Evolutionary conservation across 176 grass and related monocot genomes (phyloP).

Genomic region (Raddia distichophylla): DNA sequence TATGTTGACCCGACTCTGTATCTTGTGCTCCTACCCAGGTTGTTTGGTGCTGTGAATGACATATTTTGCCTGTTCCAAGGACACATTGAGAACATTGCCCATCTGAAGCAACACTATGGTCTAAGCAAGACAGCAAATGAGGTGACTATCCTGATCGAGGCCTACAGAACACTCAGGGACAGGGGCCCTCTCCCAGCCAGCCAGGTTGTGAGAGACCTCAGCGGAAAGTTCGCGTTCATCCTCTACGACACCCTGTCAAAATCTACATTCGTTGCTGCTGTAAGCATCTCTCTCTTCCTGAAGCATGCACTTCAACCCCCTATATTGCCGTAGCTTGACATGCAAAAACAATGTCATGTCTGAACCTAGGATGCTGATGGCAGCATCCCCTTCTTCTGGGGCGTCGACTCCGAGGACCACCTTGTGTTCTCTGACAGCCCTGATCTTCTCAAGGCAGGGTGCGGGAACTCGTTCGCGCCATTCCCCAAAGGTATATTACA

Average conservation of each 20-base stretch:
- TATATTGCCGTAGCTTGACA: not conserved
- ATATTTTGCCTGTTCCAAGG: slow-evolving; percentile 94
- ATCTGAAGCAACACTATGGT: slow-evolving; percentile 91
- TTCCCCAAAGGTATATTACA: slow-evolving; percentile 66
- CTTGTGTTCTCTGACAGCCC: slow-evolving; percentile 67
- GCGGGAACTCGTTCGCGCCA: slow-evolving; percentile 76
- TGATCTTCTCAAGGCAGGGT: slow-evolving; percentile 65
- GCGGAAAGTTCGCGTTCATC: slow-evolving; percentile 77
- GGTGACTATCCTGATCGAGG: slow-evolving; percentile 84
- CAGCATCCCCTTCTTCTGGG: slow-evolving; percentile 83
- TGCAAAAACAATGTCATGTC: not conserved
- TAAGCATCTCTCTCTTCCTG: slow-evolving; percentile 47
- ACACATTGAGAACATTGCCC: slow-evolving; percentile 79
- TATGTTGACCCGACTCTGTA: not conserved
- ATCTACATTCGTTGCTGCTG: slow-evolving; percentile 78
- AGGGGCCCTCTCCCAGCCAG: slow-evolving; percentile 81
- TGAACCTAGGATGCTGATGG: slow-evolving; percentile 63
- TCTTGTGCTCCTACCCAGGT: slow-evolving; percentile 47
- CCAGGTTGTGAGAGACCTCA: slow-evolving; percentile 92
- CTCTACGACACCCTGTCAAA: slow-evolving; percentile 78
- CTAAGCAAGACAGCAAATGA: slow-evolving; percentile 81
- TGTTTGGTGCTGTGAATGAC: slow-evolving; percentile 79
- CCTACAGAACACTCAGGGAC: slow-evolving; percentile 89
- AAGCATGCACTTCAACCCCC: not conserved
- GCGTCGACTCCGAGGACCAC: slow-evolving; percentile 63